A percentile compares a stretch with the other conserved stretches of the same genome.
Conservation (phyloP, 495 filamentous ascomycete species). For the Hypoxylon trugodes region DNA sequence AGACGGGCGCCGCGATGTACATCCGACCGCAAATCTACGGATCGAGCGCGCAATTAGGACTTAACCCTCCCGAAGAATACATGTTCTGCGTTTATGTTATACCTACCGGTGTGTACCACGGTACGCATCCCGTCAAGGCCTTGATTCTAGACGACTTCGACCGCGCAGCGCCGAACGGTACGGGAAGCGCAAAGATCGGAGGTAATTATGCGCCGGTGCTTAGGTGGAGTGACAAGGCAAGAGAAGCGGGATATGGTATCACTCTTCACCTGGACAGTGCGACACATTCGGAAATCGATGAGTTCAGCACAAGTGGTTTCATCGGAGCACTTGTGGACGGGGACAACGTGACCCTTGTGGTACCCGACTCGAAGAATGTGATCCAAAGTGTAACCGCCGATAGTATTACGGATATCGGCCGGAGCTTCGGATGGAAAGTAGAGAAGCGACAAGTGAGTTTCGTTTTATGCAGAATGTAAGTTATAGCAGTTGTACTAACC, state of each 20-base stretch:
- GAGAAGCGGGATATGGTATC: constrained; percentile 78
- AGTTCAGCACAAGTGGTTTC: constrained; percentile 90
- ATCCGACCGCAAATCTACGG: constrained; percentile 89
- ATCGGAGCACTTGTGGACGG: constrained; percentile 73
- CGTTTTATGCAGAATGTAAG: neutral
- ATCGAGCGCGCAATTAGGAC: constrained; percentile 77
- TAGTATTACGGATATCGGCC: constrained; percentile 72
- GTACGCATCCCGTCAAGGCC: constrained; percentile 79
- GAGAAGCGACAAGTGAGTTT: constrained; percentile 64
- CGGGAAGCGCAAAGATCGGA: constrained; percentile 76
- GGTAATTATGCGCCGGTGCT: constrained; percentile 88
- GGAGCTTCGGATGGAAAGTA: constrained; percentile 70
- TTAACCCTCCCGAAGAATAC: constrained; percentile 87
- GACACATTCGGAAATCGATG: constrained; percentile 80
- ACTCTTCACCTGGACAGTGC: constrained; percentile 87
- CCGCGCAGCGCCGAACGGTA: constrained; percentile 76
- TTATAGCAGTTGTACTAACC: constrained; percentile 22
- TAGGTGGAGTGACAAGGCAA: constrained; percentile 78
- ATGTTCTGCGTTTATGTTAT: constrained; percentile 85
- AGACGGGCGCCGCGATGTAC: constrained; percentile 87
- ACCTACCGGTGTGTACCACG: constrained; percentile 90
- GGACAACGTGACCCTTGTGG: constrained; percentile 71
- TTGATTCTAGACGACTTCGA: constrained; percentile 82
- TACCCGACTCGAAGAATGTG: constrained; percentile 80
- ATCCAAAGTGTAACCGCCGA: constrained; percentile 85